Percentiles rank a stretch among this genome's conserved stretches.
Evolutionary conservation across 2,329 filamentous ascomycete species (phyloP).

Genomic region (Colletotrichum zoysiae): DNA sequence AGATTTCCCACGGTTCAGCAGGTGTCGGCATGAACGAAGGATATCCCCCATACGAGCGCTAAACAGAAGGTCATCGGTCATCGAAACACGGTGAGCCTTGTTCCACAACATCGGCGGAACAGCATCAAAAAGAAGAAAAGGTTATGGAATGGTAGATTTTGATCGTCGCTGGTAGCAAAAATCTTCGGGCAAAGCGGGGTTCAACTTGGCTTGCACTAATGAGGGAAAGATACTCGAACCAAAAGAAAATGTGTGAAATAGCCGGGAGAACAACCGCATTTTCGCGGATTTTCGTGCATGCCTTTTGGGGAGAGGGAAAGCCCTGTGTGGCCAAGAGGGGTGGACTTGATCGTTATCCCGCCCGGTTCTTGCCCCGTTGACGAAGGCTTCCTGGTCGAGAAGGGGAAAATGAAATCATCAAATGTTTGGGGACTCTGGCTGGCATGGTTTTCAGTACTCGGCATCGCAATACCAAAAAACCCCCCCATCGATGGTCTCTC

Average conservation of each 20-base stretch:
- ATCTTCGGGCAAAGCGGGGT: constrained; percentile 51
- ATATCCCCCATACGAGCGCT: constrained; percentile 18
- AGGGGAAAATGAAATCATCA: constrained; percentile 17
- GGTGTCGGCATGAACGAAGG: constrained; percentile 36
- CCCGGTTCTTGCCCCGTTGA: constrained; percentile 45
- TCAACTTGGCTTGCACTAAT: constrained; percentile 83
- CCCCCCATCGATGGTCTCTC: constrained; percentile 25
- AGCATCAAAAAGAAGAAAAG: constrained; percentile 41
- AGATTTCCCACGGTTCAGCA: constrained; percentile 46
- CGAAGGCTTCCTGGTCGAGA: constrained; percentile 22
- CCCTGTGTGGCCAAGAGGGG: constrained; percentile 91
- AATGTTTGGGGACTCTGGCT: constrained; percentile 17
- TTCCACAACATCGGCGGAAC: constrained; percentile 41
- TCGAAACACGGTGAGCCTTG: constrained; percentile 38
- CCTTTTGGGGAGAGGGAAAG: constrained; percentile 82
- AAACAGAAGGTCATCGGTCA: constrained; percentile 29
- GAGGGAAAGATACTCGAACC: constrained; percentile 98
- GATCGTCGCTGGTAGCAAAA: constrained; percentile 41
- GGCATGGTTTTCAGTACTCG: constrained; percentile 14
- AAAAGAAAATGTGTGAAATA: constrained; percentile 38
- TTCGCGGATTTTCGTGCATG: constrained; percentile 41
- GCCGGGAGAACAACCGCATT: constrained; percentile 26
- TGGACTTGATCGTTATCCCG: constrained; percentile 91
- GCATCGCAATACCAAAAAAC: constrained; percentile 37
- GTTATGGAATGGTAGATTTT: constrained; percentile 45